phyloP scores from a whole-genome alignment of 441 rosid genomes.

The Euphorbia schlechtendalii region DNA sequence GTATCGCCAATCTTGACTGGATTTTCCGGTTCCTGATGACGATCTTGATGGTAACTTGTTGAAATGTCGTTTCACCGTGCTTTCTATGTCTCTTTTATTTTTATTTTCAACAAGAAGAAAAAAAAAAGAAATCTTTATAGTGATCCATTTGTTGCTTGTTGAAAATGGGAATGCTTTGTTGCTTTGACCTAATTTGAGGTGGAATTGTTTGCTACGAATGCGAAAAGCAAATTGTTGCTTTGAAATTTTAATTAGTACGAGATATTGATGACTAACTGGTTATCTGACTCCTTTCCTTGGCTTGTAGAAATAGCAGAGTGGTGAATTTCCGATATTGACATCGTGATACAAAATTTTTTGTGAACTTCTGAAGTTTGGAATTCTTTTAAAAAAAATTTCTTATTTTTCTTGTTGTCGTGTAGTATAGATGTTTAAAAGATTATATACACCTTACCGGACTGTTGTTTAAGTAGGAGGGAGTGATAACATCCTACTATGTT shows the following conservation, averaged over 20 bases:
- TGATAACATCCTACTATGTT: too few species aligned
- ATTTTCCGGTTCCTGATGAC: slow-evolving; percentile 59
- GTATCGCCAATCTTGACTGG: slow-evolving; percentile 80
- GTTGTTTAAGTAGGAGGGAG: too few species aligned
- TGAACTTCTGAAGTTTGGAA: too few species aligned
- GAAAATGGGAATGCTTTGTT: neutral
- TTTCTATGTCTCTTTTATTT: too few species aligned
- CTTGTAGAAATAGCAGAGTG: neutral
- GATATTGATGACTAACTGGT: neutral
- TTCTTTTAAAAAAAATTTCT: too few species aligned
- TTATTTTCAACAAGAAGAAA: neutral
- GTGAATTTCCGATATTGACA: too few species aligned
- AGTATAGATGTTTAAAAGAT: too few species aligned
- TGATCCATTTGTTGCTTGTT: neutral
- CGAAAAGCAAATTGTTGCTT: slow-evolving; percentile 4
- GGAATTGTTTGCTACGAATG: too few species aligned
- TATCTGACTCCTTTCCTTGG: neutral
- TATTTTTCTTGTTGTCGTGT: too few species aligned
- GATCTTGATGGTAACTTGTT: slow-evolving; percentile 52
- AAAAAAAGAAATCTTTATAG: too few species aligned
- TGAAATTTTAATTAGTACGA: neutral
- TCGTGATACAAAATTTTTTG: too few species aligned
- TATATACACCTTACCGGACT: too few species aligned
- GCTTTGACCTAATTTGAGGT: neutral
- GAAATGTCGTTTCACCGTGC: neutral